A percentile compares a stretch with the other conserved stretches of the same genome.
Evolutionary conservation across 345 rosid genomes (phyloP).

Genomic region (Brassica cretica): DNA sequence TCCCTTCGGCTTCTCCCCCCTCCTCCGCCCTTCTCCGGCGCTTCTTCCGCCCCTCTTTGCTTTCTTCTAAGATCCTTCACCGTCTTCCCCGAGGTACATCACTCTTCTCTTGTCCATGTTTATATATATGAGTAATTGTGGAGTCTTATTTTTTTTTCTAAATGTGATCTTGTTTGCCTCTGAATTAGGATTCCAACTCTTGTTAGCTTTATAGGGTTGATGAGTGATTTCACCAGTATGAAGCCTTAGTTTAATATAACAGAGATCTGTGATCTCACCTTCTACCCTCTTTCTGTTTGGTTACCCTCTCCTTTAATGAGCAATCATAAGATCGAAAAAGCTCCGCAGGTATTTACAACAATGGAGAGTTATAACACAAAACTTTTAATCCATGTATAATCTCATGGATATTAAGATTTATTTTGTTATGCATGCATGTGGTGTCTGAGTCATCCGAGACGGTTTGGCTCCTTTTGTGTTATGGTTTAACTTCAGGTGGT

Average conservation of each 20-base stretch:
- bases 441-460: too few relatives aligned
- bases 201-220: background rate
- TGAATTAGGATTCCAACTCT: background rate
- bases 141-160: background rate
- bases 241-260: background rate
- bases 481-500: background rate
- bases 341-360: background rate
- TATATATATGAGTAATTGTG: background rate
- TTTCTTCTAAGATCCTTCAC: slow-evolving; percentile 12
- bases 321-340: background rate
- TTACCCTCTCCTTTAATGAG: background rate
- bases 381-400: background rate
- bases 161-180: background rate
- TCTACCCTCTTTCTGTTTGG: background rate
- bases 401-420: background rate
- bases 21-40: slow-evolving; percentile 13
- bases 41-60: slow-evolving; percentile 14
- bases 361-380: background rate
- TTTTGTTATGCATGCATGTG: slow-evolving; percentile 23
- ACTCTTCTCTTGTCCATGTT: background rate
- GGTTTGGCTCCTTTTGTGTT: background rate
- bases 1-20: slow-evolving; percentile 18
- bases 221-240: background rate
- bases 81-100: slow-evolving; percentile 28
- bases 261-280: background rate